Evolutionary conservation across 352 stramenopile genomes (phyloP).

Genomic region (Phytophthora sansomeana): DNA sequence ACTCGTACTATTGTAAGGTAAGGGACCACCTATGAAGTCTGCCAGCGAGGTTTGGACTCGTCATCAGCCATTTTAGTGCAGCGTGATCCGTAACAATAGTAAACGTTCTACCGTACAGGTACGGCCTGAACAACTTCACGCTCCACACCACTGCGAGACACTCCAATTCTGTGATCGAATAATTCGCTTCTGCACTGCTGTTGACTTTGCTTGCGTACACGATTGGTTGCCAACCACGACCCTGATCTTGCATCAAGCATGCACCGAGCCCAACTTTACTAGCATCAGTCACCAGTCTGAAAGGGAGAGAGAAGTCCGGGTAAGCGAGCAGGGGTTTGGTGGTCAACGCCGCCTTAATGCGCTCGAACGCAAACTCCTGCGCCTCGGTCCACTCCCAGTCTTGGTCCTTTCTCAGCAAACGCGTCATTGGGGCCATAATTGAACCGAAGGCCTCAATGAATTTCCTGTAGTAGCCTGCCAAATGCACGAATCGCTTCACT

Average conservation of each 20-base stretch:
- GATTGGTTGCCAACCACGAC: background rate
- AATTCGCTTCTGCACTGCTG: background rate
- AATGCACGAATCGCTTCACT: background rate
- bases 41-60: background rate
- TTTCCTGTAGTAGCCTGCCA: background rate
- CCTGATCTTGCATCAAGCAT: background rate
- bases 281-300: background rate
- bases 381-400: background rate
- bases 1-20: background rate
- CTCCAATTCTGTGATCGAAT: background rate
- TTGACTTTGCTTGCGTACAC: background rate
- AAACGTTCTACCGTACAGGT: constrained; percentile 1
- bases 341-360: background rate
- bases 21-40: background rate
- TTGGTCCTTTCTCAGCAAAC: background rate
- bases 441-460: background rate
- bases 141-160: background rate
- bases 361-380: background rate
- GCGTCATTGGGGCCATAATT: background rate
- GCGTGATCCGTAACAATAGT: background rate
- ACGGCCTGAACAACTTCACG: background rate
- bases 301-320: background rate
- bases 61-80: constrained; percentile 1
- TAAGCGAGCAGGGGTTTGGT: background rate
- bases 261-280: background rate